Evolutionary conservation across 495 filamentous ascomycete genomes (phyloP), one percentile per base, ranked within the genome.

Genomic region (Hypoxylon cercidicola): DNA sequence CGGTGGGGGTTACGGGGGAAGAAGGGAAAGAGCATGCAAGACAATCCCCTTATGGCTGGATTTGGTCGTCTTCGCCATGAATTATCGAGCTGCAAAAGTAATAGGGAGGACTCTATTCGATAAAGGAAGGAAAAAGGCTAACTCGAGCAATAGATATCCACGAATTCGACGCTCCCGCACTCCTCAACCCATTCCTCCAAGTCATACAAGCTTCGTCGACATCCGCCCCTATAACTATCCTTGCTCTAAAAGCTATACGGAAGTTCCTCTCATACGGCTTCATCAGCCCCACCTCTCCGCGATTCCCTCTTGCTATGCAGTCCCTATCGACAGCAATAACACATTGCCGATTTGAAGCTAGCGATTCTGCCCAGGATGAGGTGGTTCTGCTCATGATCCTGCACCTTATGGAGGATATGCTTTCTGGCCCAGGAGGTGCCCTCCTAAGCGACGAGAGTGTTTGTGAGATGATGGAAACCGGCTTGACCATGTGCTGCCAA

Each of bases 391-490:
- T 98, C 41, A 85, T 95, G 73, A 98, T 99, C 63, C 74, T 99
- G 53, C 95, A 97, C 72, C 83, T 99, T 62, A 98, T 99, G 95
- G 95, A 99, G 75, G 88, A 91, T 67, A 97, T 98, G 89, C 84
- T 99, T 50, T 92, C 92, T 48, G 91, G 96, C 1, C 92, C 95
- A 0, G 93, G 94, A 25, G 95, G 96, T 12, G 90, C 93, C 56
- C 81, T 98, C 2, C 84, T 97, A 3, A 93, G 94, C 30, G 95
- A 99, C 68, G 93, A 97, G 78, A 97, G 93, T 72, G 91, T 99
- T 10, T 99, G 95, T 71, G 91, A 97, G 72, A 98, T 99, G 95
- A 98, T 99, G 95, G 95, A 97, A 75, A 93, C 92, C 4, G 96
- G 93, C 3, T 75, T 99, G 62, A 97, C 93, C 73, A 98, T 99